Evolutionary conservation across 2,329 filamentous ascomycete genomes (phyloP).

Genomic region (Dactylellina leptospora): DNA sequence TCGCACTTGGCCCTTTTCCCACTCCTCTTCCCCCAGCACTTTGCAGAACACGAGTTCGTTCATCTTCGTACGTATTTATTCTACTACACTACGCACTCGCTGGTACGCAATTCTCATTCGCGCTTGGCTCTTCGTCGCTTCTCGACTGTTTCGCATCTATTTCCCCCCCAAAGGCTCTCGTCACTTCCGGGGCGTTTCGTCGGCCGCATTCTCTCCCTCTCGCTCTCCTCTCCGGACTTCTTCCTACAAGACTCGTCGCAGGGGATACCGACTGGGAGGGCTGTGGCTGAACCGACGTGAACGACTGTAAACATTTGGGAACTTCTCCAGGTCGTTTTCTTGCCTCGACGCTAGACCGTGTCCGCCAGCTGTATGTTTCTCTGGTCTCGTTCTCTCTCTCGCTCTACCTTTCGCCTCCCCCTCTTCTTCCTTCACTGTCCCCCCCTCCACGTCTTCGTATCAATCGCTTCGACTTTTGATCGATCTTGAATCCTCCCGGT

Average conservation of each 20-base stretch:
- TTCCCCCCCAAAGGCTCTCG: conserved; percentile 4
- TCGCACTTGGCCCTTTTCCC: conserved; percentile 30
- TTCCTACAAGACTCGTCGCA: conserved; percentile 46
- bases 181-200: conserved; percentile 43
- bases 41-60: no score
- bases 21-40: conserved; percentile 4
- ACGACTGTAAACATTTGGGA: conserved; percentile 29
- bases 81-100: no score
- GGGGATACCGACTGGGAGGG: conserved; percentile 41
- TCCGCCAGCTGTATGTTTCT: conserved; percentile 25
- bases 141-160: not conserved
- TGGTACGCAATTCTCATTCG: conserved; percentile 10
- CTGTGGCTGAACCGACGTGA: conserved; percentile 32
- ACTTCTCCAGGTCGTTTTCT: conserved; percentile 29
- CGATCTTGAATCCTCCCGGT: conserved; percentile 45
- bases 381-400: conserved; percentile 7
- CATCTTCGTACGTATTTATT: no score
- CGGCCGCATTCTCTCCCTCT: conserved; percentile 32
- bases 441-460: conserved; percentile 11
- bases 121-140: conserved; percentile 18
- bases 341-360: conserved; percentile 7
- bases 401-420: not conserved
- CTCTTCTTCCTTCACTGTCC: not conserved
- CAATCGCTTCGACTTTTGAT: conserved; percentile 41
- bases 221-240: conserved; percentile 8